Evolutionary conservation across 805 yeast species (phyloP), one percentile per base, ranked within the genome.

Genomic region (Metschnikowia bowlesiae): DNA sequence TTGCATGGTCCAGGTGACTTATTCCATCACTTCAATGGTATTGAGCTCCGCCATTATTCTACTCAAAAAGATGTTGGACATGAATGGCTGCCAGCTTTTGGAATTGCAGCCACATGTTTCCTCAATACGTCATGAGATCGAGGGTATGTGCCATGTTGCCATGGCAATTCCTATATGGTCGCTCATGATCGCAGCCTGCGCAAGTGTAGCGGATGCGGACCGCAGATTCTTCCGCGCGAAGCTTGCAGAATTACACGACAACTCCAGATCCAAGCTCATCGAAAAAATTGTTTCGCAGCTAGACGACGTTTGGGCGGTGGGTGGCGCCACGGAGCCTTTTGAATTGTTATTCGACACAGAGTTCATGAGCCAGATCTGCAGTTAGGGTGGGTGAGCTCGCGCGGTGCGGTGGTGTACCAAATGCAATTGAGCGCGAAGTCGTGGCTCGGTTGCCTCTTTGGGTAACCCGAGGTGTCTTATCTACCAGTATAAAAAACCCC

Each of bases 81-180:
- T 44, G 16, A 44, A 51, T 3, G 22, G 22, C 2, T 30, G 26
- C 22, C 13, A 13, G 8, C 48, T 53, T 2, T 39, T 34, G 30
- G 18, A 34, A 11, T 35, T 48, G n/a, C 53, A 52, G 42, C 28
- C 29, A 2, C 6, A 32, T 29, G 53, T 55, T 8, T 32, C 38
- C 10, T 39, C 36, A 6, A 49, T 55, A 2, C 53, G 49, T 7
- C 37, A 29, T 3, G 59, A 55, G 4, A 46, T 55, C 14, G 42
- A 33, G 22, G 41, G 46, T 28, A 39, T 46, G 11, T 46, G 41
- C 44, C 54, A 52, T 37, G 16, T 22, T 22, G 44, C 29, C 30
- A 50, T 49, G 5, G 53, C 54, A 29, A 48, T 56, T 18, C 59
- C 59, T 8, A 51, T 56, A 4, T 56, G 59, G 59, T 43, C 56